phyloP scores from a whole-genome alignment of 2,329 filamentous ascomycete species.

The Delphinella strobiligena region DNA sequence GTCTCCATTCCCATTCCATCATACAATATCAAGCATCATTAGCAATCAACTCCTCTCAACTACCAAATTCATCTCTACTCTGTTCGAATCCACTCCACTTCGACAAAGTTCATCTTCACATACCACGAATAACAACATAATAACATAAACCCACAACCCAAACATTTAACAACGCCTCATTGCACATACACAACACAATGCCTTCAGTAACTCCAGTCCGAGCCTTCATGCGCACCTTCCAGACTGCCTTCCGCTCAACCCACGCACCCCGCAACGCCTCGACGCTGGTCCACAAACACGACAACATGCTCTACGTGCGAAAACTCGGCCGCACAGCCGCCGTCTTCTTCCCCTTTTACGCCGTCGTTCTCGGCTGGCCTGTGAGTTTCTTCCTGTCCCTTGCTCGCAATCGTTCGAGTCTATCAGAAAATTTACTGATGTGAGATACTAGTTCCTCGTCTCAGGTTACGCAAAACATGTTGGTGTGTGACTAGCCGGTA shows the following conservation, averaged over 20 bases:
- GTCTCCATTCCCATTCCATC: too few relatives aligned
- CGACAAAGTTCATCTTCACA: too few relatives aligned
- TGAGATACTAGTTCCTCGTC: constrained; percentile 1
- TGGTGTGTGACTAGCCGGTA: not conserved
- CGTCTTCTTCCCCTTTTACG: not conserved
- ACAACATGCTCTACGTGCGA: not conserved
- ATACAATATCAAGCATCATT: too few relatives aligned
- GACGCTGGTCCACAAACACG: constrained; percentile 2
- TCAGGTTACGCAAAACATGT: not conserved
- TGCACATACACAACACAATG: not conserved
- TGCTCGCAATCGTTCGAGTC: not conserved
- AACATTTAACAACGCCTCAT: not conserved
- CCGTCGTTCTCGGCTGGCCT: not conserved
- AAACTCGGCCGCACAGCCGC: not conserved
- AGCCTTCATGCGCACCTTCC: constrained; percentile 7
- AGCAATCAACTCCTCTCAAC: not conserved
- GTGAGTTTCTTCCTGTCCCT: not conserved
- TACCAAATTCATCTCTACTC: too few relatives aligned
- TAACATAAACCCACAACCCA: not conserved
- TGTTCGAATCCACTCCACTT: not conserved
- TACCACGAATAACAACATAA: not conserved
- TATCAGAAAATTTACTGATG: too few relatives aligned
- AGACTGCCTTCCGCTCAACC: constrained; percentile 1
- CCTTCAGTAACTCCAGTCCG: constrained; percentile 3
- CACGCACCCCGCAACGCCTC: constrained; percentile 5